Percentiles rank a stretch among this genome's conserved stretches.
Evolutionary conservation across 2,329 filamentous ascomycete genomes (phyloP).

Genomic region (Fusarium ambrosium): DNA sequence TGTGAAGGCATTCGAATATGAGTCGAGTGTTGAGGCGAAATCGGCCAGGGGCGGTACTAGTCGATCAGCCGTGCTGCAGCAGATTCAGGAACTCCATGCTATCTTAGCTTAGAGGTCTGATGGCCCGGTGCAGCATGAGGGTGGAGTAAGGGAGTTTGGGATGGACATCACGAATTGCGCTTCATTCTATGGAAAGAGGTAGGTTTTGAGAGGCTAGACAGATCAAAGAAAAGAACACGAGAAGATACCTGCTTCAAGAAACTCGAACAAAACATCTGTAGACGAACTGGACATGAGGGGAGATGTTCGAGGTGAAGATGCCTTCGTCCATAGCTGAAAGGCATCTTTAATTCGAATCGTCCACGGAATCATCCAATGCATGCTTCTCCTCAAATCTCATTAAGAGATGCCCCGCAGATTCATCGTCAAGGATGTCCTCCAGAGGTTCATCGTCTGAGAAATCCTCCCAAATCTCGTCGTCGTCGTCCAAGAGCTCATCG

Average conservation of each 20-base stretch:
- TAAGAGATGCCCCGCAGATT: too few relatives aligned
- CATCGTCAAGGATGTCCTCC: too few relatives aligned
- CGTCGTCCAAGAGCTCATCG: too few relatives aligned
- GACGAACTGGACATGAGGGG: background rate
- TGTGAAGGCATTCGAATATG: conserved; percentile 75
- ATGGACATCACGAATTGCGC: conserved; percentile 45
- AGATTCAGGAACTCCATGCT: conserved; percentile 64
- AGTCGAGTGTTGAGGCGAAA: conserved; percentile 79
- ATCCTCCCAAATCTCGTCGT: too few relatives aligned
- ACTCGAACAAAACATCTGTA: background rate
- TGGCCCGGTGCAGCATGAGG: conserved; percentile 40
- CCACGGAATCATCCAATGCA: too few relatives aligned
- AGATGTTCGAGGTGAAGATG: background rate
- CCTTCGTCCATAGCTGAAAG: background rate
- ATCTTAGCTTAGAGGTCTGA: conserved; percentile 47
- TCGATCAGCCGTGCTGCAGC: conserved; percentile 71
- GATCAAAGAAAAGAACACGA: conserved; percentile 6
- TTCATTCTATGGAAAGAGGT: conserved; percentile 45
- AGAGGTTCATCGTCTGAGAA: too few relatives aligned
- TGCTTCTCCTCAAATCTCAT: too few relatives aligned
- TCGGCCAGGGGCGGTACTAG: conserved; percentile 78
- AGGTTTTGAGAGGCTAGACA: conserved; percentile 36
- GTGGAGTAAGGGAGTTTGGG: conserved; percentile 44
- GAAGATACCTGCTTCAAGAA: background rate
- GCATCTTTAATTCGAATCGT: too few relatives aligned